Percentiles rank a stretch among this genome's conserved stretches.
Evolutionary conservation across 1,284 basidiomycete genomes (phyloP).

Genomic region (Flammula alnicola): DNA sequence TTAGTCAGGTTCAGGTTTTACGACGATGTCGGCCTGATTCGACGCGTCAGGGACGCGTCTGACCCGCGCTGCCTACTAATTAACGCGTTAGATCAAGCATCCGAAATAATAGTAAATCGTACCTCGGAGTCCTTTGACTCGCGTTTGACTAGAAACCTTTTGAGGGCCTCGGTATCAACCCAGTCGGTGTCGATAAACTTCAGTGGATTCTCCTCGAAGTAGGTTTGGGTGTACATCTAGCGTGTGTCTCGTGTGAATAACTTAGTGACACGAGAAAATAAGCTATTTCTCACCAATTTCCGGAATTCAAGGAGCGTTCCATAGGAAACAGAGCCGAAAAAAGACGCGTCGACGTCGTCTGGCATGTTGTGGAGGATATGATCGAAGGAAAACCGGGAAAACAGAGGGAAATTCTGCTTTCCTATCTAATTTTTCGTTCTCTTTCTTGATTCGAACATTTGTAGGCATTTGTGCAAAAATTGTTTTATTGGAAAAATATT

Average conservation of each 20-base stretch:
- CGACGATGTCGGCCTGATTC: neutral
- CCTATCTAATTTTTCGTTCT: no score
- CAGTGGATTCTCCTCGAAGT: neutral
- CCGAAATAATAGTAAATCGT: no score
- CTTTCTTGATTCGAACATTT: no score
- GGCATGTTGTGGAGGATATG: no score
- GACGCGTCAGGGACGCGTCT: neutral
- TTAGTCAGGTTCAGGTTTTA: neutral
- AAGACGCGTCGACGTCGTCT: constrained; percentile 1
- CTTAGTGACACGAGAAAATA: neutral
- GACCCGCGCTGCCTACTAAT: no score
- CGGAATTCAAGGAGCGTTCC: constrained; percentile 10
- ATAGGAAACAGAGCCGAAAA: constrained; percentile 5
- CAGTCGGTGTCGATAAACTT: constrained; percentile 8
- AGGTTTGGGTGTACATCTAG: neutral
- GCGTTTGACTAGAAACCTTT: constrained; percentile 1
- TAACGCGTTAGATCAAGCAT: no score
- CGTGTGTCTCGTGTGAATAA: no score
- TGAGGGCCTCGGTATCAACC: constrained; percentile 3
- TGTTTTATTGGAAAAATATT: no score
- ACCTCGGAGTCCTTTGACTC: no score
- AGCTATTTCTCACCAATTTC: neutral
- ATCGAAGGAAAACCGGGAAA: no score
- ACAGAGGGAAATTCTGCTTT: no score
- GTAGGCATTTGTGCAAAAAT: no score